Conservation (phyloP, 2,329 filamentous ascomycete species). For the Ascochyta lentis region DNA sequence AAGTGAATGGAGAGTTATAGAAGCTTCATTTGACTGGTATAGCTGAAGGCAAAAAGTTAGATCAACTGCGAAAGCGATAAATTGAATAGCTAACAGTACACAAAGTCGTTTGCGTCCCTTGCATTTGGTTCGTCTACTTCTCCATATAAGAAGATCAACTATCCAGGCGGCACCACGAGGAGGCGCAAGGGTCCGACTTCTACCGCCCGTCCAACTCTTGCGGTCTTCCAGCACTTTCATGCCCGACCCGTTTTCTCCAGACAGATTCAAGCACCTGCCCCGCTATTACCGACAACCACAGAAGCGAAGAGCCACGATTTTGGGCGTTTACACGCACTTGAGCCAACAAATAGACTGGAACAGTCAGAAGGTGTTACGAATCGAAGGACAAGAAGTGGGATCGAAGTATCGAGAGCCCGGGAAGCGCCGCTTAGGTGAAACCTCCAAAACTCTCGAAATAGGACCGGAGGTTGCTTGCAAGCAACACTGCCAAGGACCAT, state of each 20-base stretch:
- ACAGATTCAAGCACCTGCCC: constrained; percentile 23
- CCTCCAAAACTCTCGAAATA: constrained; percentile 1
- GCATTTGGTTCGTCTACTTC: constrained; percentile 44
- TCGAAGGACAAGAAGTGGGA: constrained; percentile 4
- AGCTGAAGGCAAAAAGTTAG: neutral
- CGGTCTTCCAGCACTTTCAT: constrained; percentile 27
- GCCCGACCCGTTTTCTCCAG: constrained; percentile 33
- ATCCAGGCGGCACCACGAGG: constrained; percentile 47
- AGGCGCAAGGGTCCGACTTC: constrained; percentile 49
- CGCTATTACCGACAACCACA: constrained; percentile 14
- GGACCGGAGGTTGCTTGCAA: constrained; percentile 27
- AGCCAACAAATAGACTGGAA: constrained; percentile 2
- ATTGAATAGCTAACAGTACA: neutral
- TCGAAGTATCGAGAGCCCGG: constrained; percentile 6
- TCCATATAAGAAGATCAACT: constrained; percentile 23
- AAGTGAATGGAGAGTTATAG: neutral
- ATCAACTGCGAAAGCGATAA: neutral
- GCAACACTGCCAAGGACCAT: constrained; percentile 36
- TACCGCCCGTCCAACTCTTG: constrained; percentile 44
- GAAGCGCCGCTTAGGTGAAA: constrained; percentile 17
- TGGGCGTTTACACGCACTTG: neutral
- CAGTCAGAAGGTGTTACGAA: constrained; percentile 5
- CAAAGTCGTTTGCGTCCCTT: constrained; percentile 30
- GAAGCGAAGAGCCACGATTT: neutral
- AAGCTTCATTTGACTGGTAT: neutral